These are phyloP conservation scores for Elongisporangium prolatum DNA, from an alignment of 352 stramenopile genomes.

Conservation along the genomic window DNA sequence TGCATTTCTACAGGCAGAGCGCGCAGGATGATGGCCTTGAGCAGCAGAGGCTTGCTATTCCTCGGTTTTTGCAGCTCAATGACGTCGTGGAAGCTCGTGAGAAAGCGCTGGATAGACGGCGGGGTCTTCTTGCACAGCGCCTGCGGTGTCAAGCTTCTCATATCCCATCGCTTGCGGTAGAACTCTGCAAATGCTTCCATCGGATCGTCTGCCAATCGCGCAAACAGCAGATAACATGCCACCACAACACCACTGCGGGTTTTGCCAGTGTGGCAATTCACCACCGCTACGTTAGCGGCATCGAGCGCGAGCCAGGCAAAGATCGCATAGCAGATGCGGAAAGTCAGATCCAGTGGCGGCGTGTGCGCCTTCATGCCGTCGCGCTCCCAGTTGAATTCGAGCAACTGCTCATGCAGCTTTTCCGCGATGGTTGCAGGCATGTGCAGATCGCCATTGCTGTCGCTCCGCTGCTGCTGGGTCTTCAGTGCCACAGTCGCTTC, in stretches of 20 bases:
- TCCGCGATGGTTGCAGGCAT: slow-evolving; percentile 24
- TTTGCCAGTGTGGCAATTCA: slow-evolving; percentile 92
- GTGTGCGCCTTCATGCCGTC: slow-evolving; percentile 83
- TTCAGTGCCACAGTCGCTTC: slow-evolving; percentile 1
- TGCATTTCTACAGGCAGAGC: slow-evolving; percentile 65
- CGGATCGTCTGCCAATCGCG: slow-evolving; percentile 54
- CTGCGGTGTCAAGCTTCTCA: slow-evolving; percentile 59
- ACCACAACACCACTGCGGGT: slow-evolving; percentile 91
- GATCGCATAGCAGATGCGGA: slow-evolving; percentile 91
- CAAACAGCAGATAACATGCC: slow-evolving; percentile 92
- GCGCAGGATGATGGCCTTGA: slow-evolving; percentile 77
- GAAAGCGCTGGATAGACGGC: slow-evolving; percentile 70
- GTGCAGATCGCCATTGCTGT: neutral
- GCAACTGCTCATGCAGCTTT: slow-evolving; percentile 71
- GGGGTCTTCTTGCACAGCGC: slow-evolving; percentile 63
- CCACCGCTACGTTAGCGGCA: slow-evolving; percentile 68
- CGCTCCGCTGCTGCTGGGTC: neutral
- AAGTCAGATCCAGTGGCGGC: slow-evolving; percentile 75
- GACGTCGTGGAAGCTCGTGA: slow-evolving; percentile 59
- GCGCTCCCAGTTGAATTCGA: slow-evolving; percentile 82
- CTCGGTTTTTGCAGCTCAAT: slow-evolving; percentile 43
- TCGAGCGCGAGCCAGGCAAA: slow-evolving; percentile 89
- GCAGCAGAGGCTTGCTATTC: slow-evolving; percentile 60
- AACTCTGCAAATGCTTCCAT: slow-evolving; percentile 90
- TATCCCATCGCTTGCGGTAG: slow-evolving; percentile 78